Base-by-base conservation (phyloP, 208 protist genomes). In the Novymonas esmeraldas region DNA sequence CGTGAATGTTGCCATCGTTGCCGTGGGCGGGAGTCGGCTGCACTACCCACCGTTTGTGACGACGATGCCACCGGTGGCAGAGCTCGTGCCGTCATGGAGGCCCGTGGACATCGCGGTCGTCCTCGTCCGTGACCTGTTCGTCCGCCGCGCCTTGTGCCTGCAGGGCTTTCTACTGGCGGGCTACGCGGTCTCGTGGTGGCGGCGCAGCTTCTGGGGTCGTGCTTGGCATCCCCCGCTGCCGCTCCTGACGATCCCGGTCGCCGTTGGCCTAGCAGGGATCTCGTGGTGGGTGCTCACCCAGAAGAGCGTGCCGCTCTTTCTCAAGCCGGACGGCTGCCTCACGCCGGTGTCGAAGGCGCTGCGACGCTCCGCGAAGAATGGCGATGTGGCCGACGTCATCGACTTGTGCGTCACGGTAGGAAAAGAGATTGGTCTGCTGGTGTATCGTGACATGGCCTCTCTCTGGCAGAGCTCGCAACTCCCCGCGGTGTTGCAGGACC, bases 211-310 rank as follows among this genome's bases (percentile, higher is more conserved):
- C 56, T 94, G 89, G 85, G 38, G 52, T 6, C 70, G 69, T 11
- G 64, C 62, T 24, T 94, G 85, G 83, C 81, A 87, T 58, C 51
- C 87, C 10, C 89, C 89, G 26, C 51, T 92, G 50, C 89, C 89
- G 38, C 71, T 92, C 66, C 33, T 94, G 49, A 84, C 67, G 9
- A 63, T 87, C 36, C 89, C 89, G 56, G 31, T 92, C 29, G 39
- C 82, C 48, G 73, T 90, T 9, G 85, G 85, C 34, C 13, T 80
- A 18, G 73, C 73, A 38, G 76, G 79, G 11, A 72, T 73, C 20
- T 41, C 79, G 29, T 86, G 70, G 73, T 89, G 80, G 75, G 55
- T 76, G 28, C 41, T 79, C 20, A 33, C 51, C 24, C 69, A 75
- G 38, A 75, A 68, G 45, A 28, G 62, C 16, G 31, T 71, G 38